Conservation (phyloP, 805 yeast genomes). For the Kodamaea laetipori region DNA sequence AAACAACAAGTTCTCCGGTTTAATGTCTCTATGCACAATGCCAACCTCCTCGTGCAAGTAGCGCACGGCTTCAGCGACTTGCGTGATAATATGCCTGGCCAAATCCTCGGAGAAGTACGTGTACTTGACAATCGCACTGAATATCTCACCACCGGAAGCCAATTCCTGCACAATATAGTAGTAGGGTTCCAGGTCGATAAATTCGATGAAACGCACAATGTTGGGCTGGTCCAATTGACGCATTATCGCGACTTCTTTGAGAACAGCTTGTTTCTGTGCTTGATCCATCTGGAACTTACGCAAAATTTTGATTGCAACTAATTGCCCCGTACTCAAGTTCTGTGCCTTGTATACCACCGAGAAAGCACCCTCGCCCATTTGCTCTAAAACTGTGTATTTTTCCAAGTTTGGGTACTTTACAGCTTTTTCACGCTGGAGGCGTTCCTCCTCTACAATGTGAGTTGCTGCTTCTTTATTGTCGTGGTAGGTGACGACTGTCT, state of each 20-base stretch:
- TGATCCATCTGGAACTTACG: constrained; percentile 67
- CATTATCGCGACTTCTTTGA: constrained; percentile 80
- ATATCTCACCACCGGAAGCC: constrained; percentile 77
- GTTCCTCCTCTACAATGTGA: constrained; percentile 41
- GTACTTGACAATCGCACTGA: constrained; percentile 64
- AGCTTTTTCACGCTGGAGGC: constrained; percentile 23
- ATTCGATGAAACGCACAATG: constrained; percentile 64
- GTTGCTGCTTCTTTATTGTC: constrained; percentile 31
- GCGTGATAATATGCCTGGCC: constrained; percentile 62
- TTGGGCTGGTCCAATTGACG: constrained; percentile 64
- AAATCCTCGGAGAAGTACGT: constrained; percentile 69
- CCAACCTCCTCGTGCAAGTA: constrained; percentile 75
- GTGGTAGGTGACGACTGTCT: constrained; percentile 8
- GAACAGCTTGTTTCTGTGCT: constrained; percentile 64
- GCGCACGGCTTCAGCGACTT: constrained; percentile 63
- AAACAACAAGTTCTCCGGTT: constrained; percentile 76
- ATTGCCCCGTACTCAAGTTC: constrained; percentile 37
- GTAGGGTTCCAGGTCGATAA: constrained; percentile 59
- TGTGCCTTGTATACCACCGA: constrained; percentile 69
- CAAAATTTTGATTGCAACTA: constrained; percentile 61
- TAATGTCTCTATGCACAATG: constrained; percentile 80
- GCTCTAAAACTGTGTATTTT: constrained; percentile 46
- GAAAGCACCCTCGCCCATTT: constrained; percentile 83
- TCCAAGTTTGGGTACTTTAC: constrained; percentile 39
- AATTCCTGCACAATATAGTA: constrained; percentile 74